Evolutionary conservation across 306 rosid genomes (phyloP), one percentile per base, ranked within the genome.

Genomic region (Vigna nakashimae): DNA sequence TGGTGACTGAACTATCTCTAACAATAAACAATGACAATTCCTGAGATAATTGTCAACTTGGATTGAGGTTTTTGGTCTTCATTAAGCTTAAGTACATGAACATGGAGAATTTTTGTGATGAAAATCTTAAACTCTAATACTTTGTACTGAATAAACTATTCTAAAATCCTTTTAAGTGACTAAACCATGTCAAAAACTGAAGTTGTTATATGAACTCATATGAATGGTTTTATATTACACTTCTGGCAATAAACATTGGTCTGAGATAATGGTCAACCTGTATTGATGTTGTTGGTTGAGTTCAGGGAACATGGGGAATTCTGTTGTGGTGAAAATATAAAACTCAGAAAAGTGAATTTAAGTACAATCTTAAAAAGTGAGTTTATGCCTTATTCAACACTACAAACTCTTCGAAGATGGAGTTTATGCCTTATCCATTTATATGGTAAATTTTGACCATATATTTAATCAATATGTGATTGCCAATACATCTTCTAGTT

Each of bases 51-150:
- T 69, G 69, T 55, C 76, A 73, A 43, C 50, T 36, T 63, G 60
- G 72, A 13, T 53, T 9, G 60, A 68, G 42, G 71, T 22, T 75
- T 38, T 59, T 10, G 52, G 60, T 22, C 77, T 69, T 76, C 63
- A 16, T 64, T 73, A 18, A 72, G 82, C 75, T 53, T 63, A 30
- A n/a, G 65, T 43, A 53, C 42, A 70, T 18, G 15, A 57, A 40
- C 62, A 30, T 71, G 42, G 53, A 28, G 67, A 56, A 32, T 12
- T 10, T 50, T 59, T 50, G 11, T 49, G 22, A 18, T 66, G 36
- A 50, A 56, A 83, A 40, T 66, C 56, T 49, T 5, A 6, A 36
- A 36, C 40, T 36, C 40, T 45, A 2, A 45, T 42, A 2, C 72
- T 67, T 20, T 67, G 20, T 20, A 53, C 18, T 40, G 70, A 40